phyloP scores from a whole-genome alignment of 1,284 basidiomycete species.

The Ganoderma lucidum region DNA sequence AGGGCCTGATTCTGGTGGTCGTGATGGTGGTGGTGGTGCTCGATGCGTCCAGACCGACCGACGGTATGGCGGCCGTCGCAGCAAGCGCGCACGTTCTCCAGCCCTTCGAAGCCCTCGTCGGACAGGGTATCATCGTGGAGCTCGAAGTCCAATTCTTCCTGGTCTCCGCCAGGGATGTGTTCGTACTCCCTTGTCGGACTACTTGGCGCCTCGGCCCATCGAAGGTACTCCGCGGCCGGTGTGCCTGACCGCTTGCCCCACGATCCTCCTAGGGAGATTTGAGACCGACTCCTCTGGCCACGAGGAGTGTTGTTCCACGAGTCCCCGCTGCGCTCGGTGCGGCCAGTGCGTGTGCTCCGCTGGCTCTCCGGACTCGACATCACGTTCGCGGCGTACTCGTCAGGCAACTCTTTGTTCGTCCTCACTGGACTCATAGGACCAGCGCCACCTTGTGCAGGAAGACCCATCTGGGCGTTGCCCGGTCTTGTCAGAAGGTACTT shows the following conservation, averaged over 20 bases:
- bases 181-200: conserved; percentile 76
- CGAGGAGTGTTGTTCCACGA: conserved; percentile 79
- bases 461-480: conserved; percentile 50
- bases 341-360: conserved; percentile 66
- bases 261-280: conserved; percentile 74
- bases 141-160: conserved; percentile 85
- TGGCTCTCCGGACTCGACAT: conserved; percentile 74
- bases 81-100: conserved; percentile 95
- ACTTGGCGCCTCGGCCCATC: conserved; percentile 75
- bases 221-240: conserved; percentile 88
- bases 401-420: conserved; percentile 53
- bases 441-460: conserved; percentile 48
- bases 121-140: conserved; percentile 77
- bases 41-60: conserved; percentile 56
- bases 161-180: conserved; percentile 57
- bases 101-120: conserved; percentile 88
- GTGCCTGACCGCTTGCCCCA: conserved; percentile 88
- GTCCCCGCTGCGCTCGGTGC: conserved; percentile 56
- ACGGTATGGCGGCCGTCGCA: conserved; percentile 93
- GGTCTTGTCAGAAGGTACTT: conserved; percentile 85
- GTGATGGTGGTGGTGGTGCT: conserved; percentile 66
- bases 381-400: conserved; percentile 53
- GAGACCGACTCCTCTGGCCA: conserved; percentile 77
- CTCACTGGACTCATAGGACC: conserved; percentile 66
- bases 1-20: conserved; percentile 24